These are phyloP conservation scores for Candida arabinofermentans DNA, from an alignment of 805 yeast genomes.

Conservation along the genomic window DNA sequence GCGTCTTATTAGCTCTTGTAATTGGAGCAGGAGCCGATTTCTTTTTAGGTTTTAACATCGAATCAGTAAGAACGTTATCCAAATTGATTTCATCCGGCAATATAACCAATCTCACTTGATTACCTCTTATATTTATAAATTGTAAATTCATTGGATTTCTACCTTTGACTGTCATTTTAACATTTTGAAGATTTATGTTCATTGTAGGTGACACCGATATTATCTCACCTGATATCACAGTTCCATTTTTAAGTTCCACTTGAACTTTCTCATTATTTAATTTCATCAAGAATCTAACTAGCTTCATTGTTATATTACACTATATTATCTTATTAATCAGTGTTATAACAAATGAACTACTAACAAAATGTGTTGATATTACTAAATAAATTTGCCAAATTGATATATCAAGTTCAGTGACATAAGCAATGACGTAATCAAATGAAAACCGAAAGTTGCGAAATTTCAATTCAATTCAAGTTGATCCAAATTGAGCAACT, in stretches of 20 bases:
- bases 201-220: constrained; percentile 84
- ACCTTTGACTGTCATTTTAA: constrained; percentile 69
- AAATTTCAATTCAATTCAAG: no score
- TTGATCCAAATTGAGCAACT: no score
- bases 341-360: background rate
- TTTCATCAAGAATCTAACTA: constrained; percentile 78
- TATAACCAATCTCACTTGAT: constrained; percentile 75
- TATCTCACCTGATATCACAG: constrained; percentile 78
- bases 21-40: constrained; percentile 43
- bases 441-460: background rate
- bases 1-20: constrained; percentile 11
- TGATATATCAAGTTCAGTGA: no score
- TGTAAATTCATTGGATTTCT: constrained; percentile 70
- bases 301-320: constrained; percentile 55
- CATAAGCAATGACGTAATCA: no score
- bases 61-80: constrained; percentile 55
- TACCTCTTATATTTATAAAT: constrained; percentile 83
- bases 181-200: constrained; percentile 81
- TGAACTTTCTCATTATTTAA: constrained; percentile 82
- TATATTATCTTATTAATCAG: background rate
- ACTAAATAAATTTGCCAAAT: no score
- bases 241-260: constrained; percentile 89
- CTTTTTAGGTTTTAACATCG: constrained; percentile 37
- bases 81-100: constrained; percentile 84
- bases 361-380: no score